Evolutionary conservation across 129 eudicot species (phyloP).

Genomic region (Solidago caesia): DNA sequence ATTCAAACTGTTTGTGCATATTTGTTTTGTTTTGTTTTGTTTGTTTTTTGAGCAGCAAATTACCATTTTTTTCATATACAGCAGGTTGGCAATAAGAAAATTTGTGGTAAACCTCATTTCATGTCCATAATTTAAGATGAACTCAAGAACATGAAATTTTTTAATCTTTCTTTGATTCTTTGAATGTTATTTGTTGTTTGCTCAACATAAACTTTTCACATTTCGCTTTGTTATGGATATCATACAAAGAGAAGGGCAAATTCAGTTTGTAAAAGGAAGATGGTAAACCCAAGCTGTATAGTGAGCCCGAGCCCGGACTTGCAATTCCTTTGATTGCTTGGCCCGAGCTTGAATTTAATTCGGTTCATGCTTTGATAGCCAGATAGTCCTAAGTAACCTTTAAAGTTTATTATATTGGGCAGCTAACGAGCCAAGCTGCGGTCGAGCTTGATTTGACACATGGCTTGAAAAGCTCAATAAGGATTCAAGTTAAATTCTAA

Average conservation of each 20-base stretch:
- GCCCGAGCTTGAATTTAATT: neutral
- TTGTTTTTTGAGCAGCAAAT: neutral
- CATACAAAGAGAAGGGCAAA: neutral
- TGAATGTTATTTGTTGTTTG: neutral
- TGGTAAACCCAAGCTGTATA: neutral
- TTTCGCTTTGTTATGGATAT: neutral
- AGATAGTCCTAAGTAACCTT: neutral
- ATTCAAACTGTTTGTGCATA: neutral
- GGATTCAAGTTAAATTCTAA: no score
- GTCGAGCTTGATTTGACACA: no score
- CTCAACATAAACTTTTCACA: neutral
- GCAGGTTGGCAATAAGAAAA: neutral
- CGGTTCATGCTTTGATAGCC: slow-evolving; percentile 10
- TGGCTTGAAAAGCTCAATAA: no score
- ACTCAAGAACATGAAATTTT: neutral
- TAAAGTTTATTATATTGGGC: neutral
- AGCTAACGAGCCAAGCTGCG: no score
- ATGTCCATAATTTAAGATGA: neutral
- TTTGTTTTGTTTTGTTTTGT: slow-evolving; percentile 8
- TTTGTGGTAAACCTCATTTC: neutral
- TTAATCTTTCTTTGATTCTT: neutral
- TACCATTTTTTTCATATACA: slow-evolving; percentile 1
- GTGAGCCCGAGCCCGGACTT: neutral
- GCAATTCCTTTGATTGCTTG: neutral
- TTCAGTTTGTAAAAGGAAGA: neutral